Evolutionary conservation across 1,284 basidiomycete species (phyloP), one percentile per base, ranked within the genome.

Genomic region (Macrocybe sp.): DNA sequence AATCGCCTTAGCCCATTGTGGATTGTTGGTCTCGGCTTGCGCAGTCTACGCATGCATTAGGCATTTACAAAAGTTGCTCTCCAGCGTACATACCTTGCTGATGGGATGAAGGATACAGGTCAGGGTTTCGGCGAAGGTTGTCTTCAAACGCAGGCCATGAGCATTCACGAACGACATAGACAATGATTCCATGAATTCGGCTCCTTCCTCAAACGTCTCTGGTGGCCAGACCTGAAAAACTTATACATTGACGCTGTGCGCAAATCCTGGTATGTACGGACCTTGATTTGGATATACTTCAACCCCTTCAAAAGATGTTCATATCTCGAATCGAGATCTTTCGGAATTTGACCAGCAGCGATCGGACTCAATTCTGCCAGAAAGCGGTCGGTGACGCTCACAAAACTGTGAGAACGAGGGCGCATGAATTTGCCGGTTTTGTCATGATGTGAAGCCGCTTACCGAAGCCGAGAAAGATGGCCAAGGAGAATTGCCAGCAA

Each of bases 1-100:
- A 41, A 97, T 87, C 0, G 93, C 93, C 62, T 92, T 92, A 1
- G 85, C 87, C 95, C 95, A 98, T 48, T 88, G 78, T 0, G 95
- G 95, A 63, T 97, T 90, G 59, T 97, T 97, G 42, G 96, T 92
- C 69, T 98, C 95, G 1, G 92, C 95, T 63, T 96, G 93, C 0
- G 93, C 95, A 28, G 89, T 93, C 84, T 92, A 56, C 31, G n/a
- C 3, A 22, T 22, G 3, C 22, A 22, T 22, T 22, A 22, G 22
- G 22, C 4, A 22, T 22, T 22, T 2, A 22, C 22, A 22, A 22
- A 22, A 3, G 22, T 22, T 3, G 31, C 5, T 7, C 12, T n/a
- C 2, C 9, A 3, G 35, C 44, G 28, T 22, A 41, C 67, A 31
- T 51, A 89, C 90, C 75, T 94, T 92, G 50, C 89, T 89, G 36